Conservation (phyloP, 169 alveolate species). For the Theileria annulata region DNA sequence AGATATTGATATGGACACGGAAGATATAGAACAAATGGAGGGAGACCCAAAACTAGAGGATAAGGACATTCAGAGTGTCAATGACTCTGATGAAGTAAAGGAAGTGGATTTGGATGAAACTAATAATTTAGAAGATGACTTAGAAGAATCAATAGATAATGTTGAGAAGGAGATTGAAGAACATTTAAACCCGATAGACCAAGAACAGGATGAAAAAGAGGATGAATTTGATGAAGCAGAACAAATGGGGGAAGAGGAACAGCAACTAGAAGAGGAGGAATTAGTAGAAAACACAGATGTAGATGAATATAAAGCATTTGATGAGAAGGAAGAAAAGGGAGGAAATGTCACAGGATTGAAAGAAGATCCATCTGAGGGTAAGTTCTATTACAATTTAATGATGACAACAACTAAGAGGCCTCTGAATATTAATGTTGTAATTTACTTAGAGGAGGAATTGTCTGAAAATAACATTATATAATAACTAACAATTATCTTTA, state of each 20-base stretch:
- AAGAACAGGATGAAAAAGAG: slow-evolving; percentile 63
- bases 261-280: slow-evolving; percentile 38
- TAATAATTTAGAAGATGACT: slow-evolving; percentile 11
- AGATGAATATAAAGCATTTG: slow-evolving; percentile 36
- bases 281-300: slow-evolving; percentile 55
- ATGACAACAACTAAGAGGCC: slow-evolving; percentile 65
- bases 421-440: slow-evolving; percentile 40
- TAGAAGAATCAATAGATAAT: slow-evolving; percentile 36
- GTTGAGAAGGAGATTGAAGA: slow-evolving; percentile 61
- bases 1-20: slow-evolving; percentile 45
- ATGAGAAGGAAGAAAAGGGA: slow-evolving; percentile 50
- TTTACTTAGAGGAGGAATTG: slow-evolving; percentile 43
- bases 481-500: not conserved
- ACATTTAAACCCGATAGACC: slow-evolving; percentile 70
- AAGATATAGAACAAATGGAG: slow-evolving; percentile 65
- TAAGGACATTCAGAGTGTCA: slow-evolving; percentile 31
- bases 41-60: slow-evolving; percentile 23
- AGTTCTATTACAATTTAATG: slow-evolving; percentile 13
- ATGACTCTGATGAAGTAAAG: slow-evolving; percentile 61
- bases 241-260: slow-evolving; percentile 56
- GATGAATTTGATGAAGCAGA: slow-evolving; percentile 57
- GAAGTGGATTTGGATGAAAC: slow-evolving; percentile 36
- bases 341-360: slow-evolving; percentile 36
- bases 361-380: not conserved
- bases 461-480: slow-evolving; percentile 30